Base-by-base conservation (phyloP, 305 asterid genomes). In the Nicotiana rustica region DNA sequence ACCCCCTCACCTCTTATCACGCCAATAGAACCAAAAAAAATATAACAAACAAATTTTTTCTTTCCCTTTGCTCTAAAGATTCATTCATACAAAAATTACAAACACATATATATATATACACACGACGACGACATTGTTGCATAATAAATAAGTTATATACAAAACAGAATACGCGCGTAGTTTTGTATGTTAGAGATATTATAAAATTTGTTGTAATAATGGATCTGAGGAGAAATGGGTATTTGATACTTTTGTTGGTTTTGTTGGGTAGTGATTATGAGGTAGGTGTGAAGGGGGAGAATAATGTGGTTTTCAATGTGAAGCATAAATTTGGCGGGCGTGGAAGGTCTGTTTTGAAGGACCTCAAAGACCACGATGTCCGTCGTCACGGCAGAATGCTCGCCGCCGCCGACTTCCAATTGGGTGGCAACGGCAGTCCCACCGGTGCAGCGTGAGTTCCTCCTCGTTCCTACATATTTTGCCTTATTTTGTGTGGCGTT, bases 311-410 rank as follows among this genome's bases (percentile, higher is more conserved):
- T 49, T 94, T 95, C 75, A 67, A 90, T 84, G 99, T 95, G 83
- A 85, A 90, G 35, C 94, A 93, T 86, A 96, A 92, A 89, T 93
- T 88, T 67, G 96, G 95, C 19, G 92, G 90, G 60, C 85, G 89
- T 67, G 84, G 87, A 78, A 64, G 56, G 83, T 84, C 88, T 61
- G 35, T 78, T 55, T 77, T 96, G 92, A 84, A 87, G 31, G 89
- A 88, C 21, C 85, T 96, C 10, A 88, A 89, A 87, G 90, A 85
- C 21, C 99, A 96, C 79, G 99, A 94, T 85, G 84, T 82, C 14
- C 85, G 69, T 68, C 97, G 97, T 68, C 99, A 93, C 66, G 93
- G 95, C 29, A 87, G 99, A 86, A 90, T 87, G 93, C 96, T 96
- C 6, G 82, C 93, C 60, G 92, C 96, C 71, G 25, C 91, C 62